Evolutionary conservation across 495 filamentous ascomycete species (phyloP).

Genomic region (Aspergillus incahuasiensis): DNA sequence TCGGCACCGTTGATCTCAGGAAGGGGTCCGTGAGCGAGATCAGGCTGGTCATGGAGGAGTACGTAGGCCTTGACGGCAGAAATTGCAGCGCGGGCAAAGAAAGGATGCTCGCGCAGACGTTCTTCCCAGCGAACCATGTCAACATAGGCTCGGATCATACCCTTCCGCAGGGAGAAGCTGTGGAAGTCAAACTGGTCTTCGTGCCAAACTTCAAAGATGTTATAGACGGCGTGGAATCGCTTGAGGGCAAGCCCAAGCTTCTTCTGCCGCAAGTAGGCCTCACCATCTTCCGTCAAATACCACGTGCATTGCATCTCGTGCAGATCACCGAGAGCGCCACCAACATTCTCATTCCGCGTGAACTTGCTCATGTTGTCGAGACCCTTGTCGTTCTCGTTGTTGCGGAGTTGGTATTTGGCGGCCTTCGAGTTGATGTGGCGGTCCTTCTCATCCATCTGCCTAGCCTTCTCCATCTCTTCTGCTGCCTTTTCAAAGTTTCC

Average conservation of each 20-base stretch:
- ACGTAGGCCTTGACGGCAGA: constrained; percentile 78
- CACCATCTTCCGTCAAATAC: constrained; percentile 93
- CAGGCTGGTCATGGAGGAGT: constrained; percentile 70
- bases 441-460: constrained; percentile 78
- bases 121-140: constrained; percentile 98
- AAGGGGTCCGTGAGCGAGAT: constrained; percentile 52
- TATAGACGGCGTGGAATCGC: constrained; percentile 76
- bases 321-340: constrained; percentile 84
- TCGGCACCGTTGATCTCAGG: constrained; percentile 50
- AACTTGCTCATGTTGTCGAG: constrained; percentile 91
- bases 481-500: constrained; percentile 77
- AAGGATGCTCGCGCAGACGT: constrained; percentile 81
- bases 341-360: constrained; percentile 82
- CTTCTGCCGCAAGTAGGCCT: constrained; percentile 78
- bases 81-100: constrained; percentile 82
- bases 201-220: constrained; percentile 95
- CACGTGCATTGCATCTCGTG: constrained; percentile 99
- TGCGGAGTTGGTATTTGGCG: constrained; percentile 93
- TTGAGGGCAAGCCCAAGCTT: constrained; percentile 86
- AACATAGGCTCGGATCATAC: constrained; percentile 89
- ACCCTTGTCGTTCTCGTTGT: constrained; percentile 80
- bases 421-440: constrained; percentile 98
- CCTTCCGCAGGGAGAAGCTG: constrained; percentile 90
- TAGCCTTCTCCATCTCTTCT: constrained; percentile 82
- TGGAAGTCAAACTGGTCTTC: constrained; percentile 99